Evolutionary conservation across 257 asterid species (phyloP).

Genomic region (Solanum clarkiae): DNA sequence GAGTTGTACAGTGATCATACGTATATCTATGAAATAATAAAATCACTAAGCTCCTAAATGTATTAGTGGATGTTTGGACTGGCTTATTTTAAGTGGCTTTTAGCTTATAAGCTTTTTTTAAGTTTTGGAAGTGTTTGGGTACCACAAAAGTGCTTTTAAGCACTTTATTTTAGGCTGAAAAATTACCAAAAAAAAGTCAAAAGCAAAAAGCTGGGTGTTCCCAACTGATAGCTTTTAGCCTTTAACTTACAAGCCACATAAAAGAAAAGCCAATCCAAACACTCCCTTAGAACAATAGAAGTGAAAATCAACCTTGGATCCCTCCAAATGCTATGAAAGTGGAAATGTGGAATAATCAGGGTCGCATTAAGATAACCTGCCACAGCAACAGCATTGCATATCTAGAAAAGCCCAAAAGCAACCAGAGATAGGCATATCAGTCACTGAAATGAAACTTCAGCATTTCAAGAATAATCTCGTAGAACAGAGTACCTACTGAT

Average conservation of each 20-base stretch:
- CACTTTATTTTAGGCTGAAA: no score
- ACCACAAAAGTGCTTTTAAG: no score
- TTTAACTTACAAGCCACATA: no score
- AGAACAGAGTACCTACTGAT: slow-evolving; percentile 41
- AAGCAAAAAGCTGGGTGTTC: no score
- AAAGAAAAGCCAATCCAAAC: no score
- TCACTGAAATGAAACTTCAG: neutral
- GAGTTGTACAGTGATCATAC: neutral
- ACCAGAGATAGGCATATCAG: neutral
- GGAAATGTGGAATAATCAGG: slow-evolving; percentile 85
- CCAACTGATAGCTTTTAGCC: no score
- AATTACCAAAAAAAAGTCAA: no score
- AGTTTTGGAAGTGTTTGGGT: no score
- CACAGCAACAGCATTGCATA: slow-evolving; percentile 98
- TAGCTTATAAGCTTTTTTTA: no score
- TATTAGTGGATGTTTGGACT: neutral
- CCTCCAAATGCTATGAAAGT: slow-evolving; percentile 95
- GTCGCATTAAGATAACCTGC: slow-evolving; percentile 97
- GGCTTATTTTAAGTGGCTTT: no score
- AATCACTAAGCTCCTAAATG: neutral
- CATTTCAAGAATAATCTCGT: neutral
- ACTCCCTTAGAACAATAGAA: neutral
- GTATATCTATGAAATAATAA: neutral
- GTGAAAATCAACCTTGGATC: slow-evolving; percentile 64
- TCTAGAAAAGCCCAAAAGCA: slow-evolving; percentile 42